Base-by-base conservation (phyloP, 139 green algal species). In the Auxenochlorella pyrenoidosa region DNA sequence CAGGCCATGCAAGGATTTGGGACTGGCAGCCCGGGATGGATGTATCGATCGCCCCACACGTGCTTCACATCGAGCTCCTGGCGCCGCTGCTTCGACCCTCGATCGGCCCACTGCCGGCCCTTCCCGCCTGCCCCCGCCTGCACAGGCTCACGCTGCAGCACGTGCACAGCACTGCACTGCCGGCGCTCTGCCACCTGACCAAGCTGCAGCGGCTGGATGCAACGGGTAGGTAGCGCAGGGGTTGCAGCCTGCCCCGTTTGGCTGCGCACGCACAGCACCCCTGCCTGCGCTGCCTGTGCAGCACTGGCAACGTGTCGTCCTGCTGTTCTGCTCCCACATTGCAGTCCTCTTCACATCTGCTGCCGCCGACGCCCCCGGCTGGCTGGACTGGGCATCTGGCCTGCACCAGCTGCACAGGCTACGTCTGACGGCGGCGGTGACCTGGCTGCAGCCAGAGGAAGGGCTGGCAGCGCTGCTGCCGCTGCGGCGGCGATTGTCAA, bases 371-470 rank as follows among this genome's bases (percentile, higher is more conserved):
- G 26, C 24, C 54, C 10, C 79, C 10, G n/a, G 34, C 65, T 86
- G 82, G 82, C 66, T 86, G 30, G 66, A 51, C 32, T 86, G 66
- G 66, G 82, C 44, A 0, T 26, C 66, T 24, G 66, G 21, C 3
- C 82, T 86, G 66, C 21, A 21, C 44, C 19, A 22, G n/a, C 82
- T 86, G 82, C 66, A 36, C 12, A 32, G 21, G 22, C 59, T 88
- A 58, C 43, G 34, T n/a, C 47, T 88, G 58, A 30, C 58, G 21
- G 84, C 73, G 3, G 73, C 73, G 32, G 22, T n/a, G 28, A 76
- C 77, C 34, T 41, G 59, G 5, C 84, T 88, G 32, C 84, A 88
- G 75, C 84, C 84, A 19, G 73, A 88, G 84, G 54, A 72, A 6
- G 75, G 84, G 5, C 84, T 88, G 40, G 16, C 16, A 10, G 41